These are phyloP conservation scores for Carpinus viminea DNA, from an alignment of 306 rosid genomes.

Conservation along the genomic window DNA sequence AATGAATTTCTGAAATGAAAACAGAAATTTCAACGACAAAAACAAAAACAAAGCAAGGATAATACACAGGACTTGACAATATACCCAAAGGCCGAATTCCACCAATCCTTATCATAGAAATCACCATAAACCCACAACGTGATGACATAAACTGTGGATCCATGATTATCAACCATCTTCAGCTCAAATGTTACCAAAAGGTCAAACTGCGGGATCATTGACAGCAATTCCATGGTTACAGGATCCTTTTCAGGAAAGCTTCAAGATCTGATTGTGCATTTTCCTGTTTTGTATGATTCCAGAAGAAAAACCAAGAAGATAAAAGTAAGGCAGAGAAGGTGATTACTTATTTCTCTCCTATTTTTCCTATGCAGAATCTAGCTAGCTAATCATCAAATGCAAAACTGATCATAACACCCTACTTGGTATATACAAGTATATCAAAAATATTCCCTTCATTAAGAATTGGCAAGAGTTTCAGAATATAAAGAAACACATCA, in stretches of 20 bases:
- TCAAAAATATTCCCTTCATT: not conserved
- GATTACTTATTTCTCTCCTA: conserved; percentile 24
- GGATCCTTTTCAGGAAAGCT: conserved; percentile 18
- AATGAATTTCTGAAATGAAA: not conserved
- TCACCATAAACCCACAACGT: not conserved
- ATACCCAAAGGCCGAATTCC: not conserved
- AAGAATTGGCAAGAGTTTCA: no score
- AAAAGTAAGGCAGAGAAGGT: conserved; percentile 28
- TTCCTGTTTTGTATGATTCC: conserved; percentile 30
- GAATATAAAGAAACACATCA: no score
- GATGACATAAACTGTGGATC: not conserved
- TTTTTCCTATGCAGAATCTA: conserved; percentile 30
- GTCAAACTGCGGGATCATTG: conserved; percentile 18
- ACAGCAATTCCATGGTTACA: conserved; percentile 25
- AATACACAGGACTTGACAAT: conserved; percentile 2
- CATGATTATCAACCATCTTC: conserved; percentile 21
- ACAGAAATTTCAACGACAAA: not conserved
- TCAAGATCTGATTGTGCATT: conserved; percentile 11
- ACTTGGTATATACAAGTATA: conserved; percentile 8
- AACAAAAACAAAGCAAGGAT: not conserved
- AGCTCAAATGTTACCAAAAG: conserved; percentile 33
- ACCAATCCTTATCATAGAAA: not conserved
- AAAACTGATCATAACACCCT: conserved; percentile 14
- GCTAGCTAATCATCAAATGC: conserved; percentile 21
- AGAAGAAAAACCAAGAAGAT: conserved; percentile 26